Evolutionary conservation across 2,329 filamentous ascomycete genomes (phyloP), one percentile per base, ranked within the genome.

Genomic region (Ophioceras dolichostomum): DNA sequence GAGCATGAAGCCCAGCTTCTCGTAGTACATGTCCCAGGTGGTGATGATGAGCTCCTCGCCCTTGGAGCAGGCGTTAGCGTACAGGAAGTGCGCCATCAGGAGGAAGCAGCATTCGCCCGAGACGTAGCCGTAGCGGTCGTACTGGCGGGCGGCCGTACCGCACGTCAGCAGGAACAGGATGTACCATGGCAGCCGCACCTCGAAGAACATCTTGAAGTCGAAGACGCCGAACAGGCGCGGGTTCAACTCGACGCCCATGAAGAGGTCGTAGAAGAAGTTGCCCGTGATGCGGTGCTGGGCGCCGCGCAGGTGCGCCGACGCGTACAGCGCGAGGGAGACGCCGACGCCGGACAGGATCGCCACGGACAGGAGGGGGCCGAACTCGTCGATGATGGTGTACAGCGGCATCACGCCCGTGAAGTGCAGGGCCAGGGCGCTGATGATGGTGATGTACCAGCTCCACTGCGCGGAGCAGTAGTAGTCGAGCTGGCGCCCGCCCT

Each of bases 381-480:
- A 98, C 59, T 96, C 84, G 55, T 98, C 91, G 45, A 98, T 79
- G 50, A 95, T 73, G 28, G 79, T 94, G 64, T 94, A 91, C 36
- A 98, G 68, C 45, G 79, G 85, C 71, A 95, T 96, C 41, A 87
- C 47, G 20, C 86, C 86, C 12, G 79, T 82, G 53, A 83, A 76
- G 61, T 98, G 91, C 37, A 96, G 72, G 7, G 55, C 61, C n/a
- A 73, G 64, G 28, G 79, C 76, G 26, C 86, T 60, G 9, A 68
- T 65, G 47, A 95, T 83, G 47, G 85, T 96, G 32, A 79, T 73
- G 64, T 94, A 98, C 59, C 94, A 86, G 42, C 83, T 89, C 61
- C 68, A 74, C 49, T 89, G 79, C 43, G 78, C 91, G 32, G 87
- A 94, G 73, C 91, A 98, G 66, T 89, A 95, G 69, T 98, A 98